phyloP scores from a whole-genome alignment of 129 eudicot genomes.

The Heracleum sosnowskyi region DNA sequence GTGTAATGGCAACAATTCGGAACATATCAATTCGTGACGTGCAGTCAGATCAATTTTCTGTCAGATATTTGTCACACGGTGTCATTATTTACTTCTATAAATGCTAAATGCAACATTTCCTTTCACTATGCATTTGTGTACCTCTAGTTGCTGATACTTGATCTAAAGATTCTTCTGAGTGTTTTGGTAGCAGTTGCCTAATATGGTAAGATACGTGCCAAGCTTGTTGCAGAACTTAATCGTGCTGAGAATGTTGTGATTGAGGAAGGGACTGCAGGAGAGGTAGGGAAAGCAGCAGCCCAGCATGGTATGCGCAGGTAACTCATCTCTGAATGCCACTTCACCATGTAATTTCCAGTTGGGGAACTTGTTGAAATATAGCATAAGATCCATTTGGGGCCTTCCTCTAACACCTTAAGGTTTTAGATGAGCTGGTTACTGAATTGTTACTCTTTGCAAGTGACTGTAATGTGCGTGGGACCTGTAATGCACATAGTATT shows the following conservation, averaged over 20 bases:
- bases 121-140: not conserved
- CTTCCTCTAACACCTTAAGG: too few species aligned
- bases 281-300: conserved; percentile 88
- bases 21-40: too few species aligned
- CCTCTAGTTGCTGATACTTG: not conserved
- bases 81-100: too few species aligned
- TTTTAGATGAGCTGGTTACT: too few species aligned
- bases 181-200: not conserved
- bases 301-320: conserved; percentile 96
- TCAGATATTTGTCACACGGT: not conserved
- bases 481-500: not conserved
- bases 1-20: not conserved
- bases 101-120: not conserved
- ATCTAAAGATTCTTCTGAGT: not conserved
- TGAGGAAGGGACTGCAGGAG: conserved; percentile 92
- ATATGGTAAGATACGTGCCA: conserved; percentile 60
- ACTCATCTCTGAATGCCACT: not conserved
- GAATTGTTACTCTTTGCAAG: not conserved
- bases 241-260: conserved; percentile 53
- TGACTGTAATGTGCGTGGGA: not conserved
- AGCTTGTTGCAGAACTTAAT: conserved; percentile 72
- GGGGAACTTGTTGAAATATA: too few species aligned
- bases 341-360: not conserved
- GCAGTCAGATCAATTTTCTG: too few species aligned
- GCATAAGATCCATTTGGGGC: too few species aligned